Conservation (phyloP, 768 basidiomycete genomes). For the Gyrodon lividus region DNA sequence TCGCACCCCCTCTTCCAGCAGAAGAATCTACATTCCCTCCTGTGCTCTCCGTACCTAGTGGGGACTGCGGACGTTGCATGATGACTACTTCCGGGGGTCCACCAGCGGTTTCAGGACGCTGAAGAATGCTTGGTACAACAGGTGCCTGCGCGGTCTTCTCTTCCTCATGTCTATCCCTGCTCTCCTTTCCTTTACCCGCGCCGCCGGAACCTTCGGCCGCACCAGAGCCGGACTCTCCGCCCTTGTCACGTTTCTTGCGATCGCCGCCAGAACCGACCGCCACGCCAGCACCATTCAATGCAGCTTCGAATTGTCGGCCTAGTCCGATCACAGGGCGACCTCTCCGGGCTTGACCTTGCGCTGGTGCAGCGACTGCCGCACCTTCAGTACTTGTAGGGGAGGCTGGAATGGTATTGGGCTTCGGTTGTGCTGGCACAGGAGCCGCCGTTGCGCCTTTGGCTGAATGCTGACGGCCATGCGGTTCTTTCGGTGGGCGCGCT, state of each 20-base stretch:
- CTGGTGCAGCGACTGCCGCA: conserved; percentile 14
- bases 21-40: conserved; percentile 8
- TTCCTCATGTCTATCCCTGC: conserved; percentile 16
- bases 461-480: conserved; percentile 14
- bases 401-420: neutral
- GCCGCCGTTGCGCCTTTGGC: conserved; percentile 8
- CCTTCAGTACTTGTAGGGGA: conserved; percentile 1
- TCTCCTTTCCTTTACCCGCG: conserved; percentile 8
- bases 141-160: conserved; percentile 1
- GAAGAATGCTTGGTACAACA: conserved; percentile 22
- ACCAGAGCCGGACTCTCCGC: conserved; percentile 14
- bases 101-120: conserved; percentile 21
- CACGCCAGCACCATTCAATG: conserved; percentile 63
- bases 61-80: conserved; percentile 12
- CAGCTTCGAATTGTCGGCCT: conserved; percentile 70
- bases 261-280: conserved; percentile 31
- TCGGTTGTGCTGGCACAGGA: neutral
- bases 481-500: conserved; percentile 18
- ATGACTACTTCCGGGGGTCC: conserved; percentile 6
- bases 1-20: conserved; percentile 22
- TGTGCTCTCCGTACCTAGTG: conserved; percentile 6
- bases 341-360: conserved; percentile 41
- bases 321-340: conserved; percentile 60
- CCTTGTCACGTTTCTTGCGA: conserved; percentile 37
- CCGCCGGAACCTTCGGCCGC: neutral